A percentile compares a stretch with the other conserved stretches of the same genome.
phyloP scores from a whole-genome alignment of 1,284 basidiomycete genomes.

The Puccinia novopanici region DNA sequence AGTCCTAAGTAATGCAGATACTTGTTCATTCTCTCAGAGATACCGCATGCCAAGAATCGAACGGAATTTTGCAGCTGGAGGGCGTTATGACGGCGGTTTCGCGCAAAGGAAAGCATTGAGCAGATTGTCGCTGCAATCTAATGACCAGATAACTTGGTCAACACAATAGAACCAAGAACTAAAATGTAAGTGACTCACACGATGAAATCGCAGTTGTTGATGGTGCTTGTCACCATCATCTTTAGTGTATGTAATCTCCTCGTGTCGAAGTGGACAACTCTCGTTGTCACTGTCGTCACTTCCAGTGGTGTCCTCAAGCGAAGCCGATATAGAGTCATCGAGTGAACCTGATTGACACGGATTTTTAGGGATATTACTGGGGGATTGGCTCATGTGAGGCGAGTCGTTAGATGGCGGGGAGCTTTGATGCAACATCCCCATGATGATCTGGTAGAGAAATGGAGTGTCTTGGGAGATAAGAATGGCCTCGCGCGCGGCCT shows the following conservation, averaged over 20 bases:
- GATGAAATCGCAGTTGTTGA: too few relatives aligned
- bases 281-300: too few relatives aligned
- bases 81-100: background rate
- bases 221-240: too few relatives aligned
- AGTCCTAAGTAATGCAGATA: slow-evolving; percentile 1
- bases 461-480: too few relatives aligned
- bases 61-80: too few relatives aligned
- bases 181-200: background rate
- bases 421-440: background rate
- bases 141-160: background rate
- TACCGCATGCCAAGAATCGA: slow-evolving; percentile 3
- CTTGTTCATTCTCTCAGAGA: background rate
- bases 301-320: too few relatives aligned
- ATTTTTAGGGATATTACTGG: too few relatives aligned
- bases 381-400: too few relatives aligned
- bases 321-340: too few relatives aligned
- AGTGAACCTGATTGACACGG: too few relatives aligned
- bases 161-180: background rate
- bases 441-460: background rate
- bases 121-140: background rate
- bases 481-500: background rate
- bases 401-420: background rate
- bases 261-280: too few relatives aligned
- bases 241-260: too few relatives aligned
- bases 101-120: background rate